Evolutionary conservation across 2,329 filamentous ascomycete species (phyloP), one percentile per base, ranked within the genome.

Genomic region (Phaeosphaeria sp.): DNA sequence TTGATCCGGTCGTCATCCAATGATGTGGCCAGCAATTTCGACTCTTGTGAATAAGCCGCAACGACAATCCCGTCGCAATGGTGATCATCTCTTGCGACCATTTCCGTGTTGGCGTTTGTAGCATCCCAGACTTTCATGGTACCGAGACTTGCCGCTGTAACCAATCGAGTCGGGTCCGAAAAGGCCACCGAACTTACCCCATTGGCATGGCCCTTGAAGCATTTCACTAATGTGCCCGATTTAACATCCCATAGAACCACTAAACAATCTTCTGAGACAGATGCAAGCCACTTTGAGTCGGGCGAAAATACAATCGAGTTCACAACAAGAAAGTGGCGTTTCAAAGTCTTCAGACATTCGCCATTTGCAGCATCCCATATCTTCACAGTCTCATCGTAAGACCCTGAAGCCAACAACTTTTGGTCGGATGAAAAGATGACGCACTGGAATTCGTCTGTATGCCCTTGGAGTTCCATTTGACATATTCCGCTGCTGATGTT

Each of bases 11-110:
- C 63, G 46, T 18, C 4, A 17, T 3, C 13, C 30, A 60, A 68
- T 17, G 20, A 63, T 7, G 64, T 67, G 17, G 60, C 66, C 42
- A 64, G 47, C 48, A 10, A 23, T 4, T 18, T 56, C 20, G 55
- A 62, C 50, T 64, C 57, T 30, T 54, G 58, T 15, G 68, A 72
- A 62, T 75, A 73, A 23, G 64, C 64, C 36, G 75, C 62, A 0
- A 56, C 62, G 2, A 0, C 51, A 7, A 0, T n/a, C n/a, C 10
- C 6, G 41, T 46, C 9, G 27, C 46, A 59, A 58, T 69, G 63
- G 46, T 60, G 62, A 49, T 71, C 55, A 41, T 72, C 63, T 42
- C 61, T 69, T 46, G 62, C 62, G n/a, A 65, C 49, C 23, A 2
- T 13, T 20, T 36, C 30, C 30, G 30, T 50, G 15, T 23, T 30